Evolutionary conservation across 106 monocot species (phyloP), one percentile per base, ranked within the genome.

Genomic region (Cymbidium sinense): DNA sequence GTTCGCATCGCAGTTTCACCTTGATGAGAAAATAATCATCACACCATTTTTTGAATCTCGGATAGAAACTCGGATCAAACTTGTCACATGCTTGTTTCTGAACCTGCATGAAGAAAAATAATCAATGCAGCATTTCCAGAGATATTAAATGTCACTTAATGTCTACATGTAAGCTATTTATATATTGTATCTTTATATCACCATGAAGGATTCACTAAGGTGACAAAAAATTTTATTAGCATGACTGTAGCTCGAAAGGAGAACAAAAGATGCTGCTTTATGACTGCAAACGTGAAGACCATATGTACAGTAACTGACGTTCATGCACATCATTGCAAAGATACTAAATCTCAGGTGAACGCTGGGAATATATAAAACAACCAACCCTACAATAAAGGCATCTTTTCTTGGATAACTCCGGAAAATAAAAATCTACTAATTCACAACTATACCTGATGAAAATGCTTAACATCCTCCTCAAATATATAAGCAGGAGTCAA

Each of bases 41-140:
- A 81, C 99, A 99, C 99, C 99, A 99, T 80, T 99, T 99, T 73
- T 99, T 99, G 77, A 99, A 99, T 86, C 87, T 88, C 12, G 99
- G 99, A 74, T 99, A 91, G 82, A 99, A 99, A 86, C 87, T 84
- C 41, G 93, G 95, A 75, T 99, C 92, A 81, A 95, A 99, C 78
- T 99, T 99, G 80, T 99, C 95, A 73, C 99, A 99, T 44, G 99
- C 85, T 75, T 99, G 82, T 80, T 95, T 99, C 85, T 99, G 99
- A 82, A 89, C 81, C 99, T 99, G 78, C 28, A 70, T 64, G 31
- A 51, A 43, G 71, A 33, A 21, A 39, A 71, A 71, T 21, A 20
- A 39, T 35, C 10, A 70, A 70, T 27, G 23, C 34, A 70, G 34
- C 29, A 34, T 34, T 28, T 70, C 31, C 31, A 36, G 37, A 36